Evolutionary conservation across 1,284 basidiomycete genomes (phyloP).

Genomic region (Erythrobasidium hasegawianum): DNA sequence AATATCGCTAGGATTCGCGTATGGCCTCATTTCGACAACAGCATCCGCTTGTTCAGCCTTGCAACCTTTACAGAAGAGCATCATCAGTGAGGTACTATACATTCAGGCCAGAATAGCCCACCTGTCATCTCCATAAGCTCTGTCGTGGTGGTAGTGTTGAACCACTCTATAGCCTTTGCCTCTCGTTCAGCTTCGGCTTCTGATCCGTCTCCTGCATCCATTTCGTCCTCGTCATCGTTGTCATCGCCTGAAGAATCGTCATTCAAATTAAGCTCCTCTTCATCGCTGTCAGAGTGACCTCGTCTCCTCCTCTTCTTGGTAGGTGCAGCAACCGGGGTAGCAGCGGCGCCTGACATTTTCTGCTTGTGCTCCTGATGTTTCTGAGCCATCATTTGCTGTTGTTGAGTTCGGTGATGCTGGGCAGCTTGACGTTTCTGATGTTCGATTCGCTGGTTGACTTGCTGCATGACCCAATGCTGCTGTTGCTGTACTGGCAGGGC

Average conservation of each 20-base stretch:
- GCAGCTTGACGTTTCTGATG: not conserved
- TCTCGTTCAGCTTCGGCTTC: slow-evolving; percentile 47
- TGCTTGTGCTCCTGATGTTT: slow-evolving; percentile 10
- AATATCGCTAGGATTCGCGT: slow-evolving; percentile 70
- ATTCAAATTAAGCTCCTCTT: slow-evolving; percentile 9
- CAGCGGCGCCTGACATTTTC: slow-evolving; percentile 3
- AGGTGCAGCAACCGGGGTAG: slow-evolving; percentile 3
- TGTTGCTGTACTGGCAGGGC: not conserved
- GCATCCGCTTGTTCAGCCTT: slow-evolving; percentile 72
- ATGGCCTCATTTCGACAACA: slow-evolving; percentile 79
- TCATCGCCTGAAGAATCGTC: slow-evolving; percentile 27
- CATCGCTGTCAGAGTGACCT: slow-evolving; percentile 1
- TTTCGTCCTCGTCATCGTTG: slow-evolving; percentile 23
- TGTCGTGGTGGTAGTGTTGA: slow-evolving; percentile 70
- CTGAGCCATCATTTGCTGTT: slow-evolving; percentile 11
- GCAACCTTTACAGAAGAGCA: slow-evolving; percentile 61
- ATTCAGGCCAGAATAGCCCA: too few species aligned
- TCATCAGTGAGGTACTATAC: not conserved
- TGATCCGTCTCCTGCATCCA: slow-evolving; percentile 36
- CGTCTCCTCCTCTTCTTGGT: slow-evolving; percentile 15
- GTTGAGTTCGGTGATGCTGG: slow-evolving; percentile 17
- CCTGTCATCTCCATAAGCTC: slow-evolving; percentile 85
- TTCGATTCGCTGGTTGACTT: slow-evolving; percentile 1
- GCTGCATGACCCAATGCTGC: slow-evolving; percentile 17
- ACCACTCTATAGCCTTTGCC: slow-evolving; percentile 68